phyloP scores from a whole-genome alignment of 164 flowering plant genomes.

The Sedum album region DNA sequence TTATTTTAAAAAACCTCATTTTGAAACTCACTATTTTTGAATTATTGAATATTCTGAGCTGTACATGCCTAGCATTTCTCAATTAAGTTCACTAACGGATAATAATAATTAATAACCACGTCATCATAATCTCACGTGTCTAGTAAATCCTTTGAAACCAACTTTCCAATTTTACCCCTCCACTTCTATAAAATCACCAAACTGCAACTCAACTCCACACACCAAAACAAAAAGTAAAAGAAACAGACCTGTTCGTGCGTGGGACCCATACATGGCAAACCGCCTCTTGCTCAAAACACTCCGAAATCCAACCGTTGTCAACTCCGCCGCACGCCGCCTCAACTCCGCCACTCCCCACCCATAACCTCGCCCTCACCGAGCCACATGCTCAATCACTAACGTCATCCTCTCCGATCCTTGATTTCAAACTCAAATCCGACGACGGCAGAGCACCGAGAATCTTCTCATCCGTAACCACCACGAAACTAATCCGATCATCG shows the following conservation, averaged over 20 bases:
- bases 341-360: constrained; percentile 22
- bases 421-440: constrained; percentile 14
- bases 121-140: no score
- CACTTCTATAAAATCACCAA: not conserved
- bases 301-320: not conserved
- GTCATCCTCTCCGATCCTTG: not conserved
- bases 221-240: not conserved
- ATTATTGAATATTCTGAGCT: no score
- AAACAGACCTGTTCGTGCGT: not conserved
- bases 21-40: no score
- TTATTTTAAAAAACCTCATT: no score
- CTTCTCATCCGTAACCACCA: constrained; percentile 35
- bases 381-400: not conserved
- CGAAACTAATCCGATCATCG: no score
- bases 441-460: constrained; percentile 21
- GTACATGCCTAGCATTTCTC: no score
- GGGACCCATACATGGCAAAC: constrained; percentile 8
- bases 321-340: constrained; percentile 8
- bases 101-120: no score
- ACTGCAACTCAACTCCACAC: not conserved
- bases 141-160: no score
- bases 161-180: not conserved
- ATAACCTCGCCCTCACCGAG: not conserved
- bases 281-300: constrained; percentile 3
- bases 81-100: no score